A percentile compares a stretch with the other conserved stretches of the same genome.
These are phyloP conservation scores for Penicillium nucicola DNA, from an alignment of 495 filamentous ascomycete genomes.

Conservation along the genomic window DNA sequence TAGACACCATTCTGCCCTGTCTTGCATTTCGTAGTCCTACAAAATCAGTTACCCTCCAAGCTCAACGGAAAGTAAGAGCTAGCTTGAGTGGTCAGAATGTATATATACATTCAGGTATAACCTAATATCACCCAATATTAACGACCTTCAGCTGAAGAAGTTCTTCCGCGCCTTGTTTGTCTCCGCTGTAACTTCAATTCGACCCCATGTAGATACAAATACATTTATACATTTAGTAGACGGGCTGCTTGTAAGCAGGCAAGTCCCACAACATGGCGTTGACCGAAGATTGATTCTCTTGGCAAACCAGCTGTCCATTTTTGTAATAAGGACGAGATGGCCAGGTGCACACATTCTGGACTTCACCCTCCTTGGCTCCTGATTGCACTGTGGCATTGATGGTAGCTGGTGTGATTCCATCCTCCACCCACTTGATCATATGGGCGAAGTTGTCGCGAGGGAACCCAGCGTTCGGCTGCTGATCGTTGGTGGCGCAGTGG, in stretches of 20 bases:
- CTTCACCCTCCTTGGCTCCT: slow-evolving; percentile 27
- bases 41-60: too few relatives aligned
- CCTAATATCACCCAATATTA: too few relatives aligned
- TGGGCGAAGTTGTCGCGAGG: slow-evolving; percentile 27
- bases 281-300: slow-evolving; percentile 8
- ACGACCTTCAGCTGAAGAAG: too few relatives aligned
- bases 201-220: too few relatives aligned
- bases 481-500: slow-evolving; percentile 31
- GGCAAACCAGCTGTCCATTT: slow-evolving; percentile 16
- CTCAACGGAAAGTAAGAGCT: too few relatives aligned
- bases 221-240: too few relatives aligned
- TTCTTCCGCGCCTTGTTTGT: too few relatives aligned
- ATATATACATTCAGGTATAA: too few relatives aligned
- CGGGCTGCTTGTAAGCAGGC: neutral
- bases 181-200: too few relatives aligned
- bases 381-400: slow-evolving; percentile 28
- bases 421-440: slow-evolving; percentile 50
- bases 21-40: too few relatives aligned
- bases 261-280: slow-evolving; percentile 9
- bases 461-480: slow-evolving; percentile 35
- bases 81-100: too few relatives aligned
- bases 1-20: too few relatives aligned
- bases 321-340: slow-evolving; percentile 41
- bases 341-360: slow-evolving; percentile 41
- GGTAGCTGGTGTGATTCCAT: slow-evolving; percentile 30